phyloP scores from a whole-genome alignment of 352 stramenopile species.

The Phytopythium helicoides region DNA sequence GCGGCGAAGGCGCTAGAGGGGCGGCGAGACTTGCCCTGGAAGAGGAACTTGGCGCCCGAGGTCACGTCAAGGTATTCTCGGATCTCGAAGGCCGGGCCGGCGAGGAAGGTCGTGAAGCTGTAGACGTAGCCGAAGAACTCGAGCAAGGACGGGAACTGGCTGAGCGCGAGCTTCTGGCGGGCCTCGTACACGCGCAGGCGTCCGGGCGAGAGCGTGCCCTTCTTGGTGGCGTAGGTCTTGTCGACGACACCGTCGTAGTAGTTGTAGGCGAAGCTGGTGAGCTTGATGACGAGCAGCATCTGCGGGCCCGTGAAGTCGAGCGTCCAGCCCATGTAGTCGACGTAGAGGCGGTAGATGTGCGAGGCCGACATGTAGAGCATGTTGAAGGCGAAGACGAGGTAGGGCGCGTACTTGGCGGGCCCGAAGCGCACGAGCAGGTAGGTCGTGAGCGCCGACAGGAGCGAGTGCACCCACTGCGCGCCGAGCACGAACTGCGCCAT shows the following conservation, averaged over 20 bases:
- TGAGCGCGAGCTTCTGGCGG: slow-evolving; percentile 54
- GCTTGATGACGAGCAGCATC: slow-evolving; percentile 97
- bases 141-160: slow-evolving; percentile 84
- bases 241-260: slow-evolving; percentile 89
- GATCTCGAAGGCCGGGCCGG: slow-evolving; percentile 95
- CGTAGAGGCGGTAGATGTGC: slow-evolving; percentile 94
- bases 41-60: slow-evolving; percentile 54
- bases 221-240: slow-evolving; percentile 38
- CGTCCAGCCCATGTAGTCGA: slow-evolving; percentile 94
- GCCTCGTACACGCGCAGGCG: slow-evolving; percentile 28
- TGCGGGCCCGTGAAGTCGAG: slow-evolving; percentile 86
- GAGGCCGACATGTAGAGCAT: slow-evolving; percentile 90
- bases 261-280: slow-evolving; percentile 97
- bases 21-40: slow-evolving; percentile 38
- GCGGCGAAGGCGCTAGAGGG: slow-evolving; percentile 33
- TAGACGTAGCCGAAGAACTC: slow-evolving; percentile 97
- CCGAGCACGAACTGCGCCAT: slow-evolving; percentile 95
- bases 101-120: slow-evolving; percentile 95
- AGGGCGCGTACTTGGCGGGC: slow-evolving; percentile 48
- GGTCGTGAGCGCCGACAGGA: slow-evolving; percentile 88
- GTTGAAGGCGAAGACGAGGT: slow-evolving; percentile 91
- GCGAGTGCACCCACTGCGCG: slow-evolving; percentile 93
- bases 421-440: slow-evolving; percentile 77
- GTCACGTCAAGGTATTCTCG: slow-evolving; percentile 88
- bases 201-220: slow-evolving; percentile 21